Evolutionary conservation across 768 basidiomycete genomes (phyloP).

Genomic region (Terana coerulea): DNA sequence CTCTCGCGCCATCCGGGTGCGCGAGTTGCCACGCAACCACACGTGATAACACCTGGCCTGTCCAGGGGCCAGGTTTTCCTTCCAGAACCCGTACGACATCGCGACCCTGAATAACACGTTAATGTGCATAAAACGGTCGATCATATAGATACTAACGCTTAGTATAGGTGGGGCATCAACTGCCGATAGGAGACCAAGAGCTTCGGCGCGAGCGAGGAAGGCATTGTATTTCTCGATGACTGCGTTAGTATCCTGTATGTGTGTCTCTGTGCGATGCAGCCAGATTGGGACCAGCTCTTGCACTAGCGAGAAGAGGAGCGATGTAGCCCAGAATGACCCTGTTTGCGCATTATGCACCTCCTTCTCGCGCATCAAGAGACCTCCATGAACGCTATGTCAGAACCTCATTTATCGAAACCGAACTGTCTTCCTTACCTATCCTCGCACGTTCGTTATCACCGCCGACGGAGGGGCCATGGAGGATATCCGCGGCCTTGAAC

Average conservation of each 20-base stretch:
- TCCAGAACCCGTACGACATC: constrained; percentile 55
- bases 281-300: constrained; percentile 63
- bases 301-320: constrained; percentile 71
- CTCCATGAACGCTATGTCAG: constrained; percentile 30
- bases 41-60: constrained; percentile 54
- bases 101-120: constrained; percentile 51
- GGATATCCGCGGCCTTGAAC: constrained; percentile 49
- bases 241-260: constrained; percentile 38
- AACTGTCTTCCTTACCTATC: constrained; percentile 44
- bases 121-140: not conserved
- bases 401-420: too few relatives aligned
- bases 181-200: constrained; percentile 52
- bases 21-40: constrained; percentile 86
- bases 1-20: constrained; percentile 61
- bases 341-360: constrained; percentile 57
- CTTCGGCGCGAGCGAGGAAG: constrained; percentile 57
- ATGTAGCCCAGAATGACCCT: constrained; percentile 67
- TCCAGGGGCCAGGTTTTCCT: constrained; percentile 66
- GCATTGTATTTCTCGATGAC: constrained; percentile 61
- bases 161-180: constrained; percentile 74
- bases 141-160: constrained; percentile 51
- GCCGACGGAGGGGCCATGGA: constrained; percentile 34
- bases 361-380: constrained; percentile 63
- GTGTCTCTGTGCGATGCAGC: too few relatives aligned
- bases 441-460: constrained; percentile 44